Percentiles rank a stretch among this genome's conserved stretches.
phyloP scores from a whole-genome alignment of 352 stramenopile species.

The Globisporangium okanoganense region DNA sequence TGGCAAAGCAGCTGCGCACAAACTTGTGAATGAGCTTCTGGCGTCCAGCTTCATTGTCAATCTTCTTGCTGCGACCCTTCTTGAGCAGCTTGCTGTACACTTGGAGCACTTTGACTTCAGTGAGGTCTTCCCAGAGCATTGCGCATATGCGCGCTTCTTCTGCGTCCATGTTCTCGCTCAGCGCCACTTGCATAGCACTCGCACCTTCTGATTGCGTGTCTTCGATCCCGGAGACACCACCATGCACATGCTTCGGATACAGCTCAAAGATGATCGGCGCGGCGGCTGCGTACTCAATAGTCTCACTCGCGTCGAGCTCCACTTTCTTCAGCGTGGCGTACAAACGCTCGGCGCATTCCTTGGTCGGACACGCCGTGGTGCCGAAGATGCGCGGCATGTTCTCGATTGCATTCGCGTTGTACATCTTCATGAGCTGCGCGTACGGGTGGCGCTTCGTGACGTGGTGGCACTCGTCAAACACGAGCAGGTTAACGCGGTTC shows the following conservation, averaged over 20 bases:
- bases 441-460: constrained; percentile 88
- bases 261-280: constrained; percentile 63
- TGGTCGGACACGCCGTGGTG: constrained; percentile 74
- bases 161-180: constrained; percentile 2
- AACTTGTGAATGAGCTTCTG: constrained; percentile 60
- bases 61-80: constrained; percentile 44
- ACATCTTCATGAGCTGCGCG: constrained; percentile 85
- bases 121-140: constrained; percentile 38
- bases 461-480: constrained; percentile 91
- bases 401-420: constrained; percentile 30
- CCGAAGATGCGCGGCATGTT: constrained; percentile 78
- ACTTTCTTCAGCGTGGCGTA: constrained; percentile 70
- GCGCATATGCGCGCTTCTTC: constrained; percentile 27
- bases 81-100: constrained; percentile 48
- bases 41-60: constrained; percentile 29
- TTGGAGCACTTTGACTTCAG: constrained; percentile 40
- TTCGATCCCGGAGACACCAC: constrained; percentile 3
- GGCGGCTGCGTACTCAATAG: constrained; percentile 53
- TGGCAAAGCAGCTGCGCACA: constrained; percentile 39
- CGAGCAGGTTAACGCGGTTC: constrained; percentile 73
- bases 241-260: constrained; percentile 36
- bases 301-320: constrained; percentile 50
- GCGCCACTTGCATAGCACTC: background rate
- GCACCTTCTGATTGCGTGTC: background rate
- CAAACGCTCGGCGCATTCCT: constrained; percentile 67